Evolutionary conservation across 73 alveolate genomes (phyloP), one percentile per base, ranked within the genome.

Genomic region (Durusdinium trenchii): DNA sequence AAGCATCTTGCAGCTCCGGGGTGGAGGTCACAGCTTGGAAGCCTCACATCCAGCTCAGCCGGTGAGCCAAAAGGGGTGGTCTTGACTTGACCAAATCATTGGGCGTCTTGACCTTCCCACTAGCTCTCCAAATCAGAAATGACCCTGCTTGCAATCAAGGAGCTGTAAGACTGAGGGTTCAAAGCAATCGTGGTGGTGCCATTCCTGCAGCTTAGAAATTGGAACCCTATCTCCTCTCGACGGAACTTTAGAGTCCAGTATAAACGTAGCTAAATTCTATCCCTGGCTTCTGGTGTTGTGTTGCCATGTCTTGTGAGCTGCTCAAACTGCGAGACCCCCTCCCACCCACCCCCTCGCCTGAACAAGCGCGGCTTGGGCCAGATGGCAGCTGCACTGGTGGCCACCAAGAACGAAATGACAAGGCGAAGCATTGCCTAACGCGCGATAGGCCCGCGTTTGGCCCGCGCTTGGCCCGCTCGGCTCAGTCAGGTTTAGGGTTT

Each of bases 351-450:
- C 20, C 46, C 71, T 30, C 50, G 91, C 91, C 35, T 48, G 46
- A 81, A 64, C 71, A 81, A 81, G 91, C 91, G 91, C 5, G 91
- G 91, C 71, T 81, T 81, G 91, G 91, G 91, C 91, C 91, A 81
- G 12, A 81, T 30, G 16, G 91, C 91, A 14, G 91, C 50, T 42
- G 91, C 91, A 50, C 71, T 81, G 46, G 91, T 81, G 91, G 91
- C 64, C 91, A 81, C 26, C 40, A 81, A 50, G 1, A 81, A 48
- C n/a, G 91, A 48, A 67, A 81, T 81, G 7, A 81, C 46, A 38
- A 81, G 30, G 28, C 91, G 47, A 81, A 47, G 91, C 91, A 81
- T 48, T 47, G 69, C 91, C 91, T 81, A n/a, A n/a, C n/a, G n/a
- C n/a, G n/a, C n/a, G n/a, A n/a, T n/a, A n/a, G n/a, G n/a, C n/a